These are phyloP conservation scores for Fusarium foetens DNA, from an alignment of 2,329 filamentous ascomycete species.

Conservation along the genomic window DNA sequence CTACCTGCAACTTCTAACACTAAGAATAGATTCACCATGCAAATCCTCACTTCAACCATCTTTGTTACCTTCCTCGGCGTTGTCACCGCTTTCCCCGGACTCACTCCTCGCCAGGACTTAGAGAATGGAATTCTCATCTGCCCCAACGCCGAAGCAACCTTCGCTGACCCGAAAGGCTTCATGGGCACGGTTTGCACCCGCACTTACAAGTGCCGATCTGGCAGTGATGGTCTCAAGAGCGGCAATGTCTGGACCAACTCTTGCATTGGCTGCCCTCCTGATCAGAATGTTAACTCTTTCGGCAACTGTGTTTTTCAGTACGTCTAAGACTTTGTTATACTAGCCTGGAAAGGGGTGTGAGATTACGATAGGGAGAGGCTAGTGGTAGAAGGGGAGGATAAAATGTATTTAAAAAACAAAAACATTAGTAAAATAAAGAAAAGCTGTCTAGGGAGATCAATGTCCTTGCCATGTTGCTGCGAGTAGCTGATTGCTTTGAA, in stretches of 20 bases:
- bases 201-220: not conserved
- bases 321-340: not conserved
- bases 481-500: not conserved
- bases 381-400: fast-evolving
- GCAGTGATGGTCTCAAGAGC: not conserved
- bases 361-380: fast-evolving
- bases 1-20: not conserved
- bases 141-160: not conserved
- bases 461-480: fast-evolving
- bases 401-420: not conserved
- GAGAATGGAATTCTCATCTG: not conserved
- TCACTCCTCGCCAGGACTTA: not conserved
- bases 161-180: not conserved
- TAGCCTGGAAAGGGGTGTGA: fast-evolving
- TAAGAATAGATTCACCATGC: not conserved
- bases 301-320: not conserved
- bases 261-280: not conserved
- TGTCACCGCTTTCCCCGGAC: not conserved
- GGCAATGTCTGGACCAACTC: not conserved
- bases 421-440: not conserved
- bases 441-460: not conserved
- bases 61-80: not conserved
- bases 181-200: not conserved
- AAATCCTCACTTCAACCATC: not conserved
- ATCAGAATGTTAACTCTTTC: not conserved